Base-by-base conservation (phyloP, 805 yeast species). In the Pichia membranifaciens region DNA sequence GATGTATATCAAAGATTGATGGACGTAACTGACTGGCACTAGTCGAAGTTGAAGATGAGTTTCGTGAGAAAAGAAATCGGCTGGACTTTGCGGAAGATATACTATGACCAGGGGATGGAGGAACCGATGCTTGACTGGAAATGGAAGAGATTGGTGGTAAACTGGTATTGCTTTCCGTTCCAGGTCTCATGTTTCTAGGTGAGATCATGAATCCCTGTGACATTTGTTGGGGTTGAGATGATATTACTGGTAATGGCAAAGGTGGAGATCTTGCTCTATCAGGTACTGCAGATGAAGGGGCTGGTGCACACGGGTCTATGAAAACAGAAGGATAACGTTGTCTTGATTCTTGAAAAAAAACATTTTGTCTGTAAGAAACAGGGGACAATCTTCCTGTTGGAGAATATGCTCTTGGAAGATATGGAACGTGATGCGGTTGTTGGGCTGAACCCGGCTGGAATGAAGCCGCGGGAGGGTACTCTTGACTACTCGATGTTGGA, bases 261-360 rank as follows among this genome's bases (percentile, higher is more conserved):
- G 28, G 43, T 21, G 54, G 47, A 20, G 50, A 36, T 31, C 31
- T 28, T 5, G 43, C 32, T 8, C 43, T 31, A 22, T 38, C 47
- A 3, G 46, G 35, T 17, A 25, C 20, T 9, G 3, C 15, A 17
- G 45, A 21, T 15, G 39, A 9, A 13, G 74, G 72, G 3, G 58
- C 68, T 1, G 76, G 72, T 2, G 76, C 75, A 47, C 75, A 64
- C 1, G 81, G 81, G 52, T 76, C 81, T 45, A 67, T 62, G 31
- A 73, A 65, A 34, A 75, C 61, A 10, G 79, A 74, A 4, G 79
- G 79, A 47, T 70, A 66, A 51, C 81, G 58, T 32, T 65, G 72
- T 44, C 74, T 61, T 21, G 62, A 52, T 8, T 61, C 54, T 42
- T 54, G 62, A 35, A 57, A 60, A 4, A 60, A 56, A 21, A 59